Conservation (phyloP, 2,329 filamentous ascomycete species). For the Chaetomium olivaceum region DNA sequence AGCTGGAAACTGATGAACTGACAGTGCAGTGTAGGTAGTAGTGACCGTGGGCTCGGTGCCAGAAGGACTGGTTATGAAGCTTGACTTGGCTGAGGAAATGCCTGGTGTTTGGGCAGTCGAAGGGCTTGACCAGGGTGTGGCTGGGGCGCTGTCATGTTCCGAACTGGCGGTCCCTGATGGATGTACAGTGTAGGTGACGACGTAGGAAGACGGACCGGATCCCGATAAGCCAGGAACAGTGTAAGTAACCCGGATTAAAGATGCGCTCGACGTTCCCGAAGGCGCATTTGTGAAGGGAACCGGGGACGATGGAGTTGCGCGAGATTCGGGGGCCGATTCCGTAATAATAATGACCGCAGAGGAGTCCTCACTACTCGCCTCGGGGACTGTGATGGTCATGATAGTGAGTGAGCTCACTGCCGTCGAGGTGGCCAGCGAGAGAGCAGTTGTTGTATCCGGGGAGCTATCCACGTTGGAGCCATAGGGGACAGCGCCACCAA, state of each 20-base stretch:
- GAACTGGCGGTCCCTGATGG: slow-evolving; percentile 1
- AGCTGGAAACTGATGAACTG: background rate
- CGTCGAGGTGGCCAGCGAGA: background rate
- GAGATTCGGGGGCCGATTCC: slow-evolving; percentile 1
- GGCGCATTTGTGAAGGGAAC: background rate
- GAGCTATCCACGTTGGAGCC: background rate
- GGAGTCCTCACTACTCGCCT: background rate
- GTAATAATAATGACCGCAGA: slow-evolving; percentile 2
- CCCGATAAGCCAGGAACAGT: slow-evolving; percentile 22
- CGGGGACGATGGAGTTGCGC: slow-evolving; percentile 8
- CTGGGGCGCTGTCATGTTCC: background rate
- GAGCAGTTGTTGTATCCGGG: background rate
- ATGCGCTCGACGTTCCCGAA: slow-evolving; percentile 1
- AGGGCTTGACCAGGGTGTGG: background rate
- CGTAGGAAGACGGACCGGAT: slow-evolving; percentile 22
- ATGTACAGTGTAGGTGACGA: slow-evolving; percentile 28
- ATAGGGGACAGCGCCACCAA: background rate
- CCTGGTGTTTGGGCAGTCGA: background rate
- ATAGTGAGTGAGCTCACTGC: background rate
- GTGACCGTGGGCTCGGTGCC: background rate
- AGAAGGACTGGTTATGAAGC: background rate
- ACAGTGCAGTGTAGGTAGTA: background rate
- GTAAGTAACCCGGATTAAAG: slow-evolving; percentile 27
- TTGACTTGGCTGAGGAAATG: background rate
- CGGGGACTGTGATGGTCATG: background rate